Conservation (phyloP, 345 rosid genomes). For the Aurinia saxatilis region DNA sequence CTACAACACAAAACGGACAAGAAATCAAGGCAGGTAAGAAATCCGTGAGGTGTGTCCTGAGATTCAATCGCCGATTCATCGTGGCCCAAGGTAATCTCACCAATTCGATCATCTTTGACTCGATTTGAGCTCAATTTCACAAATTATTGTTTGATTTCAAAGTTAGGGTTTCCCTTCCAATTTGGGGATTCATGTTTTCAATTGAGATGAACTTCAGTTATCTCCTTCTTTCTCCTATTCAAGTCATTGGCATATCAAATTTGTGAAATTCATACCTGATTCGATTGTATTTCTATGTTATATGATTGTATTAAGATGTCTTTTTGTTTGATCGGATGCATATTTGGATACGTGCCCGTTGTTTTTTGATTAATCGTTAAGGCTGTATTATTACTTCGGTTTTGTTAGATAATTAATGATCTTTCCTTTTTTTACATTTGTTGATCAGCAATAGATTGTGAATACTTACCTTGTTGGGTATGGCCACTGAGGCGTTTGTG, state of each 20-base stretch:
- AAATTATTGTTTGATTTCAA: slow-evolving; percentile 15
- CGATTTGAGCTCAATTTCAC: slow-evolving; percentile 15
- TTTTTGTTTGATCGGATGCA: slow-evolving; percentile 6
- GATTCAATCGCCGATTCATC: slow-evolving; percentile 24
- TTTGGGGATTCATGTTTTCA: slow-evolving; percentile 17
- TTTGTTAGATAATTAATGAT: not conserved
- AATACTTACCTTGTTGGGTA: slow-evolving; percentile 26
- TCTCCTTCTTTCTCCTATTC: not conserved
- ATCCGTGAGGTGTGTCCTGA: slow-evolving; percentile 23
- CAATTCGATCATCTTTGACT: not conserved
- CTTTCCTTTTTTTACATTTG: slow-evolving; percentile 20
- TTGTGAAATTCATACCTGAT: not conserved
- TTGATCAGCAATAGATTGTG: slow-evolving; percentile 11
- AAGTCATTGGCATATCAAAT: not conserved
- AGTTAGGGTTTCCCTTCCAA: slow-evolving; percentile 24
- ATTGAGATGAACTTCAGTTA: not conserved
- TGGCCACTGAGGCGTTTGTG: slow-evolving; percentile 70
- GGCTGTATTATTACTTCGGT: not conserved
- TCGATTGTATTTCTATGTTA: not conserved
- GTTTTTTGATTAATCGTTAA: not conserved
- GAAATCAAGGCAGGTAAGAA: slow-evolving; percentile 29
- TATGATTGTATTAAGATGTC: slow-evolving; percentile 1
- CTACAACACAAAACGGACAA: slow-evolving; percentile 18
- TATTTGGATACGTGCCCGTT: not conserved
- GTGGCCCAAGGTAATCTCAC: slow-evolving; percentile 20